Conservation (phyloP, 2,329 filamentous ascomycete species). For the Monosporascus cannonballus region DNA sequence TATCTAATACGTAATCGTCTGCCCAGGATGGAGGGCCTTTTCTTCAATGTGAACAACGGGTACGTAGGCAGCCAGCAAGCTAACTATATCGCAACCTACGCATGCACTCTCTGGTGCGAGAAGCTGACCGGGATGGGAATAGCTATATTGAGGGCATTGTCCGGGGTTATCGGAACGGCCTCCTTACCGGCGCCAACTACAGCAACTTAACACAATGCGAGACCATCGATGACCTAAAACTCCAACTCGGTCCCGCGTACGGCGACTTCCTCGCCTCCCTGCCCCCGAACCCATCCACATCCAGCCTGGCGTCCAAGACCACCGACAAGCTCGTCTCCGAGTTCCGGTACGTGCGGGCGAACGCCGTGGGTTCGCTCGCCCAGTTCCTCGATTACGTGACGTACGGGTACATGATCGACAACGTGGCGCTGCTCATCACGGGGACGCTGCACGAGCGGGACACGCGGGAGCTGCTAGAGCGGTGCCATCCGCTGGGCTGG, state of each 20-base stretch:
- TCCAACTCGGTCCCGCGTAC: constrained; percentile 93
- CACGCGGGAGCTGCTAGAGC: constrained; percentile 87
- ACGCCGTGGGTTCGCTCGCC: constrained; percentile 82
- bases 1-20: no score
- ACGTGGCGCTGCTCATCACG: constrained; percentile 94
- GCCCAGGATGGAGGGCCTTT: constrained; percentile 75
- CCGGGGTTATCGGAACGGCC: constrained; percentile 89
- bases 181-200: constrained; percentile 87
- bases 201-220: constrained; percentile 96
- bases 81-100: background rate
- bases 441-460: constrained; percentile 96
- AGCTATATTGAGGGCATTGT: constrained; percentile 98
- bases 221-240: constrained; percentile 95
- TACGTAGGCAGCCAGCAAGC: constrained; percentile 33
- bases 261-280: constrained; percentile 93
- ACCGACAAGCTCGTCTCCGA: constrained; percentile 98
- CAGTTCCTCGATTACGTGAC: constrained; percentile 98
- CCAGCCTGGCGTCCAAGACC: constrained; percentile 86
- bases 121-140: constrained; percentile 14
- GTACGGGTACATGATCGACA: constrained; percentile 99
- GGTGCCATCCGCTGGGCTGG: constrained; percentile 96
- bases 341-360: constrained; percentile 92
- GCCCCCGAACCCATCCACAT: constrained; percentile 94
- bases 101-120: background rate
- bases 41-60: constrained; percentile 94